Percentiles rank a stretch among this genome's conserved stretches.
Conservation (phyloP, 768 basidiomycete genomes). For the Suillus ampliporus region DNA sequence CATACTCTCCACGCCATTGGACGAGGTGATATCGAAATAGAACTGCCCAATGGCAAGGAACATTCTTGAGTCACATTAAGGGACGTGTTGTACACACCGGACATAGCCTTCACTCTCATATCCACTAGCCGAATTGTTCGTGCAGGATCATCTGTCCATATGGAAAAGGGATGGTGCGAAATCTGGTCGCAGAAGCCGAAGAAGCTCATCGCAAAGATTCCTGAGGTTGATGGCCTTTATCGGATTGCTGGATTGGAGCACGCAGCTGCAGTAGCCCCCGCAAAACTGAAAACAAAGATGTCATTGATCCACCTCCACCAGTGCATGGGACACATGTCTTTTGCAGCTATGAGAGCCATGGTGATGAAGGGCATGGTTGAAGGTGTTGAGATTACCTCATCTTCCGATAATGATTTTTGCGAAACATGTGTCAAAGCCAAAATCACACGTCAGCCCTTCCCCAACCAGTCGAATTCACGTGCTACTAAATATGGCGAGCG, state of each 20-base stretch:
- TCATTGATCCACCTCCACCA: slow-evolving; percentile 1
- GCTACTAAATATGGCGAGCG: slow-evolving; percentile 15
- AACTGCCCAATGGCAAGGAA: slow-evolving; percentile 30
- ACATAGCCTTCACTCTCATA: slow-evolving; percentile 12
- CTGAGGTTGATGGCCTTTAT: too few relatives aligned
- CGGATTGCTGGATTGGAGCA: too few relatives aligned
- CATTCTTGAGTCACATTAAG: slow-evolving; percentile 1
- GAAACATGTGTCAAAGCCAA: slow-evolving; percentile 12
- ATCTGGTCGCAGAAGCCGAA: too few relatives aligned
- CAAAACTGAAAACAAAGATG: background rate
- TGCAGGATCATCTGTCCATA: background rate
- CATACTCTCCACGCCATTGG: slow-evolving; percentile 36
- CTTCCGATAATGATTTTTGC: slow-evolving; percentile 1
- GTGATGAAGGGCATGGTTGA: slow-evolving; percentile 1
- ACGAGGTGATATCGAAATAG: slow-evolving; percentile 35
- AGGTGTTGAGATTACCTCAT: slow-evolving; percentile 6
- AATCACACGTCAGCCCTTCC: slow-evolving; percentile 4
- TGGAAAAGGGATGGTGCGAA: slow-evolving; percentile 6
- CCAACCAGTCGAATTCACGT: background rate
- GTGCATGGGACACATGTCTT: slow-evolving; percentile 2
- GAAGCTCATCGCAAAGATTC: too few relatives aligned
- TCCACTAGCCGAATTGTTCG: background rate
- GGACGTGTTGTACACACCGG: background rate
- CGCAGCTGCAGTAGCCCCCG: too few relatives aligned
- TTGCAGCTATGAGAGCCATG: background rate